A percentile compares a stretch with the other conserved stretches of the same genome.
Conservation (phyloP, 2,329 filamentous ascomycete genomes). For the Pyrenophora seminiperda region DNA sequence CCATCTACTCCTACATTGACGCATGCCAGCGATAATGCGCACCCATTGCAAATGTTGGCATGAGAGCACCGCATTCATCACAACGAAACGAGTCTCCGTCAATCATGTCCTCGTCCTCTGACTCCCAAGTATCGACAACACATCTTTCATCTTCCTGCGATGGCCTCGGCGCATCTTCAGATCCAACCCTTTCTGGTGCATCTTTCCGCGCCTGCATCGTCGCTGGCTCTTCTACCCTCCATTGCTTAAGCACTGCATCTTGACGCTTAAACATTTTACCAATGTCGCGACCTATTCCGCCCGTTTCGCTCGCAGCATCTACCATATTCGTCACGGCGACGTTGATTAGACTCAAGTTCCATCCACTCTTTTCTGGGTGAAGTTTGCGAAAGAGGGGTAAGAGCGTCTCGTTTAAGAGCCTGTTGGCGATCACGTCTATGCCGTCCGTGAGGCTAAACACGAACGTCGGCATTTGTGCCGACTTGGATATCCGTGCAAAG, state of each 20-base stretch:
- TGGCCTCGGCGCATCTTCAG: constrained; percentile 40
- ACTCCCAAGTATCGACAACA: constrained; percentile 32
- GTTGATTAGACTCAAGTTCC: constrained; percentile 85
- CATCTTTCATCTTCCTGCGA: constrained; percentile 28
- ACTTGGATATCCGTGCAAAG: constrained; percentile 76
- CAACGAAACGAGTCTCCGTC: constrained; percentile 48
- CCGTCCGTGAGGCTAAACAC: constrained; percentile 68
- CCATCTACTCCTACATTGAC: constrained; percentile 28
- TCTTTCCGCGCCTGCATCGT: not conserved
- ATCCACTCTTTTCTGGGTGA: constrained; percentile 70
- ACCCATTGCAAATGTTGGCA: constrained; percentile 63
- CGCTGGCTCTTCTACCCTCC: constrained; percentile 57
- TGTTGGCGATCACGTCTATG: constrained; percentile 66
- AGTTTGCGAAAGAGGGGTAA: constrained; percentile 75
- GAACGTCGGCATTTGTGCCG: constrained; percentile 72
- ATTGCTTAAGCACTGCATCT: constrained; percentile 70
- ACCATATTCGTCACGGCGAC: constrained; percentile 86
- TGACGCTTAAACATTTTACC: constrained; percentile 80
- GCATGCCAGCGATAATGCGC: constrained; percentile 63
- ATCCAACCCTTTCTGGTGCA: constrained; percentile 23
- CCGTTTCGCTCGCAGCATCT: constrained; percentile 53
- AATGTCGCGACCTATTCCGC: constrained; percentile 71
- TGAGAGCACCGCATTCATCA: constrained; percentile 57
- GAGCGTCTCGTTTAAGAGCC: constrained; percentile 71
- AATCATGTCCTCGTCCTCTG: constrained; percentile 42